Evolutionary conservation across 148 eudicot genomes (phyloP).

Genomic region (Nepenthes gracilis): DNA sequence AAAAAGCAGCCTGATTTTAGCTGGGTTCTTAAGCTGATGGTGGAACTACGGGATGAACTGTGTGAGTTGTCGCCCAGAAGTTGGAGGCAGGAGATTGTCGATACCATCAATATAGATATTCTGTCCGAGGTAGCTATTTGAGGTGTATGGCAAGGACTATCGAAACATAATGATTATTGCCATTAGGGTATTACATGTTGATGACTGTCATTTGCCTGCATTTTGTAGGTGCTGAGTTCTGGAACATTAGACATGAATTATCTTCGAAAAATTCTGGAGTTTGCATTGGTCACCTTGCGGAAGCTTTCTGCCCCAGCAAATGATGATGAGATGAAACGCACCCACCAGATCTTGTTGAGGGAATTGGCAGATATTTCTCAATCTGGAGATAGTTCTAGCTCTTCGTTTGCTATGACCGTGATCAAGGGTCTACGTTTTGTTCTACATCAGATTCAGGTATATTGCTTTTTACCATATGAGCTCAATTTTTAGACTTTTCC

Average conservation of each 20-base stretch:
- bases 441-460: constrained; percentile 77
- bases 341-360: constrained; percentile 43
- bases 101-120: constrained; percentile 64
- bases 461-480: background rate
- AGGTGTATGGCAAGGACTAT: background rate
- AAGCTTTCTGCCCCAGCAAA: constrained; percentile 84
- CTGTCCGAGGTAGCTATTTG: constrained; percentile 46
- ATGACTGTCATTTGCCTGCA: constrained; percentile 1
- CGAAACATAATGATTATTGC: background rate
- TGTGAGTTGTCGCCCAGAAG: constrained; percentile 72
- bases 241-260: constrained; percentile 61
- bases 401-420: constrained; percentile 44
- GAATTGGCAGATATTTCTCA: constrained; percentile 55
- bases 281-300: constrained; percentile 55
- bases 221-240: constrained; percentile 42
- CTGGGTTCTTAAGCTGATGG: constrained; percentile 67
- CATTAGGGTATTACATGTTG: background rate
- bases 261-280: constrained; percentile 67
- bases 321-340: constrained; percentile 52
- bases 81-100: constrained; percentile 70
- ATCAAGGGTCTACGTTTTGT: constrained; percentile 82
- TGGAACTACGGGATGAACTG: constrained; percentile 86
- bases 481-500: background rate
- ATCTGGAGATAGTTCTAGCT: constrained; percentile 25
- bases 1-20: constrained; percentile 60